A percentile compares a stretch with the other conserved stretches of the same genome.
Conservation (phyloP, 2,329 filamentous ascomycete genomes). For the Amauroascus niger region DNA sequence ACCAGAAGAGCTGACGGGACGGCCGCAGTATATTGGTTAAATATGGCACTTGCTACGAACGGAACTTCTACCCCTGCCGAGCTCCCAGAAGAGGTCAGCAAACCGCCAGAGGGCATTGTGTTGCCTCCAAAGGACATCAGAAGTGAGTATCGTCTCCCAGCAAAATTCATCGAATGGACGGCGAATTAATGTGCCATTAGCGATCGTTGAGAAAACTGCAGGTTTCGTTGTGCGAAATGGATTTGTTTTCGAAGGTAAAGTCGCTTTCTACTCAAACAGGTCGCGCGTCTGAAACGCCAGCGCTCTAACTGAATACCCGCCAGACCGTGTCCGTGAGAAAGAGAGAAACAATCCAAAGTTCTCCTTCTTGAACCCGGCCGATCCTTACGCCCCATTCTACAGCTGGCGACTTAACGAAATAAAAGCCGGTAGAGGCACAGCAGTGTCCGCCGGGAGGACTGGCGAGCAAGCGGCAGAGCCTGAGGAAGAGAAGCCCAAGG, state of each 20-base stretch:
- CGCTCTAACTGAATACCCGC: not conserved
- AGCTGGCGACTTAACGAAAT: conserved; percentile 84
- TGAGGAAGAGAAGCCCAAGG: conserved; percentile 59
- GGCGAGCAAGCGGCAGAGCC: conserved; percentile 50
- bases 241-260: conserved; percentile 54
- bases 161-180: not conserved
- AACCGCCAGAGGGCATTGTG: conserved; percentile 72
- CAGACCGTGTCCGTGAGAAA: conserved; percentile 72
- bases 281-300: not conserved
- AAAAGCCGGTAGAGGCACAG: conserved; percentile 69
- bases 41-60: conserved; percentile 36
- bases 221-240: conserved; percentile 71
- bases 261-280: not conserved
- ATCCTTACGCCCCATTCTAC: conserved; percentile 83
- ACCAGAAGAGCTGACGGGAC: not conserved
- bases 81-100: conserved; percentile 52
- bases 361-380: conserved; percentile 68
- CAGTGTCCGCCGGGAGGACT: conserved; percentile 63
- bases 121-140: conserved; percentile 79
- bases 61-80: conserved; percentile 28
- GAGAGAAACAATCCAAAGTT: conserved; percentile 81
- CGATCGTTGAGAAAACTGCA: conserved; percentile 84
- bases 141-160: conserved; percentile 33
- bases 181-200: conserved; percentile 30
- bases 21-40: conserved; percentile 6